Evolutionary conservation across 192 early-diverging fungal genomes (phyloP), one percentile per base, ranked within the genome.

Genomic region (Umbelopsis ramanniana): DNA sequence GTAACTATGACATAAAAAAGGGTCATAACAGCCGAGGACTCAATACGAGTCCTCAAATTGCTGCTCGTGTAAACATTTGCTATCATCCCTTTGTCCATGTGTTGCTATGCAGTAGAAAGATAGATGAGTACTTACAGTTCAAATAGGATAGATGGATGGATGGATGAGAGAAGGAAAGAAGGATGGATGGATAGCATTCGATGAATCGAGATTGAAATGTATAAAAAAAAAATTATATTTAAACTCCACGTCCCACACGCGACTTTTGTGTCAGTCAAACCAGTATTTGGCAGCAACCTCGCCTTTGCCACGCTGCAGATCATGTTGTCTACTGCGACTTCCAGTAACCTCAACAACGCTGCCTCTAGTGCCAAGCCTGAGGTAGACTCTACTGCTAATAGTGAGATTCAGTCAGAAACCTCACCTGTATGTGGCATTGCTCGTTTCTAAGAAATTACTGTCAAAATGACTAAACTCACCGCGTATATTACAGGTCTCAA

Each of bases 1-100:
- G 57, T 63, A 63, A 63, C 57, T 63, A 63, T 63, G 57, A 63
- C 57, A 63, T 37, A 63, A 63, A 63, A 63, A 63, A 38, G 57
- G 57, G 57, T 63, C 57, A 22, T 63, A n/a, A 26, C 57, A 63
- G 57, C 57, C 57, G 57, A 63, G 57, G 26, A 17, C 57, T 63
- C 57, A 63, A 63, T 0, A 63, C 57, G 57, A 63, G 57, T 63
- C 57, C 57, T 63, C 57, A 63, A 38, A 63, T 63, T 63, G 57
- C 57, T 63, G 57, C 57, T 63, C 57, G 57, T 26, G 57, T 63
- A 63, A 63, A 63, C 33, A 38, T 4, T 63, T 63, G 26, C 33
- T 63, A 63, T 63, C 57, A 63, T 63, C 57, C 57, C 57, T 63
- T 63, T 37, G 40, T 43, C 40, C 40, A 11, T 35, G 12, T 63